Percentiles rank a stretch among this genome's conserved stretches.
Evolutionary conservation across 2,329 filamentous ascomycete genomes (phyloP).

Genomic region (Pseudogymnoascus sp.): DNA sequence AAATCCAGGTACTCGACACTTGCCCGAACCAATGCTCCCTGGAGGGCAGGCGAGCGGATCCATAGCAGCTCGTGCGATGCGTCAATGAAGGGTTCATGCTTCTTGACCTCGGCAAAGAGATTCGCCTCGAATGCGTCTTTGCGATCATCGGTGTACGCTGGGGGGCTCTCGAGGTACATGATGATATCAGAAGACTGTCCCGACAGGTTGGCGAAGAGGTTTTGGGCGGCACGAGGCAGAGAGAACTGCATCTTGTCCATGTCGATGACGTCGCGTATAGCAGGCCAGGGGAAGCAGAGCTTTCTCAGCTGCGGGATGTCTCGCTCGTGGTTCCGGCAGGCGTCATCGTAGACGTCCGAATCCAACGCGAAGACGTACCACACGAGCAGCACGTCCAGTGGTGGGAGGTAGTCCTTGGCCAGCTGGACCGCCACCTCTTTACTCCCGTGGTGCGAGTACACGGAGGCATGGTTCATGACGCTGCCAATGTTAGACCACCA

Average conservation of each 20-base stretch:
- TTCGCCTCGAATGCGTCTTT: neutral
- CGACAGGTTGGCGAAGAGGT: conserved; percentile 8
- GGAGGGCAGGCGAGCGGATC: neutral
- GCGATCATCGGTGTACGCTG: neutral
- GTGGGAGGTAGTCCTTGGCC: conserved; percentile 9
- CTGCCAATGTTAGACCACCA: conserved; percentile 1
- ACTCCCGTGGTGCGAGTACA: neutral
- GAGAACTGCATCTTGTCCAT: conserved; percentile 3
- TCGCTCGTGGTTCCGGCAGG: conserved; percentile 7
- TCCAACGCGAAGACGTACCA: neutral
- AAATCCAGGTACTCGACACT: neutral
- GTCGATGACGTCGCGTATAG: conserved; percentile 10
- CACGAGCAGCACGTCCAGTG: conserved; percentile 10
- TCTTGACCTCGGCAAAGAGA: neutral
- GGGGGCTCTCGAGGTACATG: conserved; percentile 9
- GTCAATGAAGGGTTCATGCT: neutral
- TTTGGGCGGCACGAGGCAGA: conserved; percentile 9
- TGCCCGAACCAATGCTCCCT: neutral
- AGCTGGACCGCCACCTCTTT: conserved; percentile 9
- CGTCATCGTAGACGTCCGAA: neutral
- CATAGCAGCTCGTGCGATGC: neutral
- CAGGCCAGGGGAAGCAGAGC: conserved; percentile 11
- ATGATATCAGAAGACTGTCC: conserved; percentile 9
- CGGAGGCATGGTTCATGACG: neutral
- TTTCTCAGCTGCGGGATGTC: conserved; percentile 2